These are phyloP conservation scores for Peniophora sp. DNA, from an alignment of 1,284 basidiomycete genomes.

Conservation along the genomic window DNA sequence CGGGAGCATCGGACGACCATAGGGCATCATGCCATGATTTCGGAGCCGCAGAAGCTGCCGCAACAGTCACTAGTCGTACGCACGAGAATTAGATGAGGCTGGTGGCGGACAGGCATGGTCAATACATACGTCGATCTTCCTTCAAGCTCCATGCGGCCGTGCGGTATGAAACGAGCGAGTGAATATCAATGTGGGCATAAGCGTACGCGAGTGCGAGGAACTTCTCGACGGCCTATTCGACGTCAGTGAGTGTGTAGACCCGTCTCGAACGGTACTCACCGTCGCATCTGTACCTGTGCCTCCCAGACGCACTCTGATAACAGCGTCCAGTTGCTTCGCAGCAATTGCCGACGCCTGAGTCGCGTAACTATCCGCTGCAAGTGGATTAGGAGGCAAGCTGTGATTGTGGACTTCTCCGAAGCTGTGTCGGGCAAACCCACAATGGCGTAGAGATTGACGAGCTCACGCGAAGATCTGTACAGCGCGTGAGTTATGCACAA, in stretches of 20 bases:
- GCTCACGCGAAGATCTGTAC: no score
- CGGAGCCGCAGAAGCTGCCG: slow-evolving; percentile 22
- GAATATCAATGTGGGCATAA: slow-evolving; percentile 22
- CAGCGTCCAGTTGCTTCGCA: neutral
- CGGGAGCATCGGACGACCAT: slow-evolving; percentile 27
- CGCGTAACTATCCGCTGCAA: neutral
- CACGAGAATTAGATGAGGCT: no score
- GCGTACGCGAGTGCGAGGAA: slow-evolving; percentile 30
- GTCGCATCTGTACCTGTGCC: no score
- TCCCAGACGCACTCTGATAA: neutral
- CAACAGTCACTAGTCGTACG: slow-evolving; percentile 4
- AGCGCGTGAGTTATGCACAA: no score
- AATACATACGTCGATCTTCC: slow-evolving; percentile 27
- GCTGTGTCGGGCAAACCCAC: no score
- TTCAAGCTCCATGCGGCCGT: slow-evolving; percentile 46
- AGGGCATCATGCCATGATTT: slow-evolving; percentile 44
- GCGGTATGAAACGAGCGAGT: slow-evolving; percentile 38
- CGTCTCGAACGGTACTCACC: no score
- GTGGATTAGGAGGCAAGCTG: neutral
- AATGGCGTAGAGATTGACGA: no score
- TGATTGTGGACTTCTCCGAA: no score
- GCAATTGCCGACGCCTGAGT: neutral
- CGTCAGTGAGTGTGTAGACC: no score
- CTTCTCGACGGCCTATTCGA: slow-evolving; percentile 5
- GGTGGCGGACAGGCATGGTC: no score